Conservation (phyloP, 2,329 filamentous ascomycete genomes). For the Juglanconis oblonga region DNA sequence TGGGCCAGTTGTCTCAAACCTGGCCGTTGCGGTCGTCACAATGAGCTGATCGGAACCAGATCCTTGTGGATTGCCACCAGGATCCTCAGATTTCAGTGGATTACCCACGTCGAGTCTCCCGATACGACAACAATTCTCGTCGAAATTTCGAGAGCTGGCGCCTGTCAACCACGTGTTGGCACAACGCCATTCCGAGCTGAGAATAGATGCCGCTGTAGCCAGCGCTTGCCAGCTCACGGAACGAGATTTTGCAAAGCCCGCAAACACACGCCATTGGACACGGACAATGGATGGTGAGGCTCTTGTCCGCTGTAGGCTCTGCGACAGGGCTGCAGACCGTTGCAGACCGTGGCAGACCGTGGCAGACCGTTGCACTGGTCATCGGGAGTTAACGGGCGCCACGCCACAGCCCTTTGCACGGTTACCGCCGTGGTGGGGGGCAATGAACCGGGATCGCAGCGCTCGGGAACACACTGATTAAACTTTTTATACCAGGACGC, state of each 20-base stretch:
- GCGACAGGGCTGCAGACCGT: too few species aligned
- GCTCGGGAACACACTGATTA: too few species aligned
- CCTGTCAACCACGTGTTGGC: too few species aligned
- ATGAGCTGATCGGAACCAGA: conserved; percentile 18
- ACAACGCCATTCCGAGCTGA: too few species aligned
- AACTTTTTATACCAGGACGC: too few species aligned
- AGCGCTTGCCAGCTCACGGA: not conserved
- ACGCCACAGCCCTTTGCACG: too few species aligned
- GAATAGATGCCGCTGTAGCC: not conserved
- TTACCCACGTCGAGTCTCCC: not conserved
- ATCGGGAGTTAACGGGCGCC: conserved; percentile 2
- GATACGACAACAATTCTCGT: not conserved
- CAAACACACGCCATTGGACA: not conserved
- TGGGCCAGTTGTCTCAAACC: too few species aligned
- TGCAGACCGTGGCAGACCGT: too few species aligned
- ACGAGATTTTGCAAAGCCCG: not conserved
- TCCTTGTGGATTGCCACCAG: conserved; percentile 10
- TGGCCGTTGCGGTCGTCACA: not conserved
- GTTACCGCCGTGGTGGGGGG: not conserved
- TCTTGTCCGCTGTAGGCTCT: too few species aligned
- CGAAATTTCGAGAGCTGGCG: too few species aligned
- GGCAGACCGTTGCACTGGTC: not conserved
- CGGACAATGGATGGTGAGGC: too few species aligned
- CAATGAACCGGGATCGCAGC: not conserved
- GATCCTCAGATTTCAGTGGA: conserved; percentile 7